Evolutionary conservation across 83 land plant genomes (phyloP).

Genomic region (Picea abies): DNA sequence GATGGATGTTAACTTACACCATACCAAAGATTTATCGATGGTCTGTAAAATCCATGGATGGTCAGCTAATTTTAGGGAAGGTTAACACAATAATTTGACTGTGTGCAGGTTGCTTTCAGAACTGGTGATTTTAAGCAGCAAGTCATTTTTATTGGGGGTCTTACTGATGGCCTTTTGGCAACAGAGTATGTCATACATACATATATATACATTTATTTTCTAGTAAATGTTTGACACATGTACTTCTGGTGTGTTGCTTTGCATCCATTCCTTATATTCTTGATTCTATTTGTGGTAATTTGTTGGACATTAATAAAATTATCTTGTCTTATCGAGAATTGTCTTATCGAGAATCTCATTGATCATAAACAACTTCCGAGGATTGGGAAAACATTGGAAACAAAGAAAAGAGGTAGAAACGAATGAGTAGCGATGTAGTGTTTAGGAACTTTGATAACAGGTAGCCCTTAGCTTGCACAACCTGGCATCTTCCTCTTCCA

Average conservation of each 20-base stretch:
- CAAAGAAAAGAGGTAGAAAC: neutral
- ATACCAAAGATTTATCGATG: neutral
- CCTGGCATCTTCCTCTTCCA: neutral
- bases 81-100: neutral
- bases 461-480: neutral
- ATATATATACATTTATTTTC: too few relatives aligned
- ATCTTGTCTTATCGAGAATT: neutral
- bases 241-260: neutral
- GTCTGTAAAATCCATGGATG: neutral
- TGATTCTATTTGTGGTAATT: neutral
- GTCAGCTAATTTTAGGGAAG: neutral
- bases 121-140: slow-evolving; percentile 94
- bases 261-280: neutral
- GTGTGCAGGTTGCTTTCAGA: slow-evolving; percentile 84
- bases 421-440: neutral
- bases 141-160: slow-evolving; percentile 94
- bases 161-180: slow-evolving; percentile 96
- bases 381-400: neutral
- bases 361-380: neutral
- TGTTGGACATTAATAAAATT: too few relatives aligned
- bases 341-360: neutral
- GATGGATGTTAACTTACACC: neutral
- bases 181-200: slow-evolving; percentile 67
- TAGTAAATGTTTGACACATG: too few relatives aligned
- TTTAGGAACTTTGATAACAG: neutral